Evolutionary conservation across 129 eudicot genomes (phyloP).

Genomic region (Glebionis coronaria): DNA sequence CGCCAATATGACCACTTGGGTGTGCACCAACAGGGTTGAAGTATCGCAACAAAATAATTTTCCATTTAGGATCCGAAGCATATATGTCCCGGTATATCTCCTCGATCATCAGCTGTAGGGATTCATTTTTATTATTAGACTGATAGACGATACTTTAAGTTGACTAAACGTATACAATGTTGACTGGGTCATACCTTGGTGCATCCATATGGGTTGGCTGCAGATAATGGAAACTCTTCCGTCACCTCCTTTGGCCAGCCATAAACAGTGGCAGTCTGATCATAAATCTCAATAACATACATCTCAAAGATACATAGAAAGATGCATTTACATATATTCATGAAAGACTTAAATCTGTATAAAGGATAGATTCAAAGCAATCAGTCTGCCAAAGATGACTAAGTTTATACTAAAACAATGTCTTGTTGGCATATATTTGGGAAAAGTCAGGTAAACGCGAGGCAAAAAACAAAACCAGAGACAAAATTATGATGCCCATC

Average conservation of each 20-base stretch:
- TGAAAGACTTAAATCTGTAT: conserved; percentile 10
- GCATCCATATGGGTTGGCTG: conserved; percentile 86
- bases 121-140: conserved; percentile 4
- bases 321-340: conserved; percentile 9
- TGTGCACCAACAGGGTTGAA: conserved; percentile 99
- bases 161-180: conserved; percentile 7
- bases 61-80: conserved; percentile 69
- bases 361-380: background rate
- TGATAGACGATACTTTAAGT: conserved; percentile 1
- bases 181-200: conserved; percentile 56
- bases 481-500: no score
- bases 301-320: no score
- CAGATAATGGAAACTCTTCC: conserved; percentile 74
- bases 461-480: background rate
- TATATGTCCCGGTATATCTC: conserved; percentile 83
- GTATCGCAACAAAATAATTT: conserved; percentile 81
- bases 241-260: conserved; percentile 91
- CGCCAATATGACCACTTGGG: conserved; percentile 90
- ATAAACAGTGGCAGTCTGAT: conserved; percentile 84
- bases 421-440: background rate
- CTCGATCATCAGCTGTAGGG: conserved; percentile 83
- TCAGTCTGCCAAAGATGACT: no score
- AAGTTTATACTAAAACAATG: background rate
- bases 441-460: background rate
- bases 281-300: no score